Percentiles rank a stretch among this genome's conserved stretches.
These are phyloP conservation scores for Calonectria leucothoes DNA, from an alignment of 2,329 filamentous ascomycete species.

Conservation along the genomic window DNA sequence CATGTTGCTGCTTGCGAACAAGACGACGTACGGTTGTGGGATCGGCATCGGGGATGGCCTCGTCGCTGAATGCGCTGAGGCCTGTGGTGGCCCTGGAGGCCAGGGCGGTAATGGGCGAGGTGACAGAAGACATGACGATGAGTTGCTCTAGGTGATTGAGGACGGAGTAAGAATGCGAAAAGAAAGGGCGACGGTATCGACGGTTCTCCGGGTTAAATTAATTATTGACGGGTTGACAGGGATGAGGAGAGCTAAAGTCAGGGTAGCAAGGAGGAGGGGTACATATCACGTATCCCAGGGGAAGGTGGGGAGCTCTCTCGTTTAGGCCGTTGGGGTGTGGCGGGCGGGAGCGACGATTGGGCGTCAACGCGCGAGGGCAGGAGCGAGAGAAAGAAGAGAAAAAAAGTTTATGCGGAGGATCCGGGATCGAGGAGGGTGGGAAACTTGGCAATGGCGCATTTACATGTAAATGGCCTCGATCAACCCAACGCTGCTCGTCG, in stretches of 20 bases:
- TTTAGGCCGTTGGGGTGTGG: slow-evolving; percentile 16
- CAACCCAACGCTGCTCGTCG: background rate
- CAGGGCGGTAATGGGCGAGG: slow-evolving; percentile 49
- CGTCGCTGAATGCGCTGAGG: slow-evolving; percentile 62
- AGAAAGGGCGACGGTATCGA: background rate
- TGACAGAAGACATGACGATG: slow-evolving; percentile 40
- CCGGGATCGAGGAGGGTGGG: background rate
- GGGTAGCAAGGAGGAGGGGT: slow-evolving; percentile 29
- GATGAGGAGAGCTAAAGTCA: slow-evolving; percentile 15
- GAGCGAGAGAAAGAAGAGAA: background rate
- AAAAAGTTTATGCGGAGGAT: background rate
- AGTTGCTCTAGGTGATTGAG: background rate
- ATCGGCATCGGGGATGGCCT: slow-evolving; percentile 69
- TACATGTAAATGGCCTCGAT: background rate
- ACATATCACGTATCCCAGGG: slow-evolving; percentile 9
- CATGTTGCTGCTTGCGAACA: background rate
- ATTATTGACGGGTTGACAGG: slow-evolving; percentile 18
- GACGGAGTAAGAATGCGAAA: background rate
- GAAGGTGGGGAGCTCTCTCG: slow-evolving; percentile 32
- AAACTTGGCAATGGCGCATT: background rate
- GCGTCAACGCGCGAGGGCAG: background rate
- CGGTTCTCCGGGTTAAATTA: slow-evolving; percentile 19
- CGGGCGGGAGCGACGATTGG: slow-evolving; percentile 3
- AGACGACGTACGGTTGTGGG: slow-evolving; percentile 64
- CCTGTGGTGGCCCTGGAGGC: slow-evolving; percentile 61